Conservation (phyloP, 768 basidiomycete species). For the Amanita exitialis region DNA sequence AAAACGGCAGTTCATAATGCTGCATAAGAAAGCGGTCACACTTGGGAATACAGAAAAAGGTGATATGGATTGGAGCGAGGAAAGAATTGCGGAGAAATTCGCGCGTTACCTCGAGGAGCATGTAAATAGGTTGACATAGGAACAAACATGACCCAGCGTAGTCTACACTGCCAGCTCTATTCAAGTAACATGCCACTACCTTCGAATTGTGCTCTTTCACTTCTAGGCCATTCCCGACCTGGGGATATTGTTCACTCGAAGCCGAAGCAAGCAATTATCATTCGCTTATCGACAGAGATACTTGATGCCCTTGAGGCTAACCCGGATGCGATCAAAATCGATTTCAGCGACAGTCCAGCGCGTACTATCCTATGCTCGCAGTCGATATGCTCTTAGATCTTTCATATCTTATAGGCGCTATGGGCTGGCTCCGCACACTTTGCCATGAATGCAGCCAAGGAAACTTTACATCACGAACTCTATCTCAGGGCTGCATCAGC, state of each 20-base stretch:
- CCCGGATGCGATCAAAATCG: constrained; percentile 39
- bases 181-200: constrained; percentile 54
- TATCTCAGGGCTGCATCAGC: constrained; percentile 56
- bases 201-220: constrained; percentile 36
- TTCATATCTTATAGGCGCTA: constrained; percentile 37
- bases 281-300: constrained; percentile 65
- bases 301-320: constrained; percentile 55
- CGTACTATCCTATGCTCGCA: constrained; percentile 14
- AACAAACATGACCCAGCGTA: neutral
- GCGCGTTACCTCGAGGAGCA: constrained; percentile 64
- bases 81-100: constrained; percentile 62
- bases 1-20: constrained; percentile 84
- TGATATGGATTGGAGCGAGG: constrained; percentile 66
- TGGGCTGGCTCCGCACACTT: constrained; percentile 58
- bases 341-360: constrained; percentile 55
- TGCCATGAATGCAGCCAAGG: constrained; percentile 42
- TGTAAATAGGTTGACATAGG: constrained; percentile 16
- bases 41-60: constrained; percentile 76
- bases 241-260: constrained; percentile 42
- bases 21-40: constrained; percentile 85
- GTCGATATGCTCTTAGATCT: neutral
- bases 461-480: constrained; percentile 56
- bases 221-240: constrained; percentile 47
- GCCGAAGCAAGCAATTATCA: constrained; percentile 66
- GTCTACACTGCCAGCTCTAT: neutral